Percentiles rank a stretch among this genome's conserved stretches.
These are phyloP conservation scores for Paxillus rubicundulus DNA, from an alignment of 768 basidiomycete genomes.

Conservation along the genomic window DNA sequence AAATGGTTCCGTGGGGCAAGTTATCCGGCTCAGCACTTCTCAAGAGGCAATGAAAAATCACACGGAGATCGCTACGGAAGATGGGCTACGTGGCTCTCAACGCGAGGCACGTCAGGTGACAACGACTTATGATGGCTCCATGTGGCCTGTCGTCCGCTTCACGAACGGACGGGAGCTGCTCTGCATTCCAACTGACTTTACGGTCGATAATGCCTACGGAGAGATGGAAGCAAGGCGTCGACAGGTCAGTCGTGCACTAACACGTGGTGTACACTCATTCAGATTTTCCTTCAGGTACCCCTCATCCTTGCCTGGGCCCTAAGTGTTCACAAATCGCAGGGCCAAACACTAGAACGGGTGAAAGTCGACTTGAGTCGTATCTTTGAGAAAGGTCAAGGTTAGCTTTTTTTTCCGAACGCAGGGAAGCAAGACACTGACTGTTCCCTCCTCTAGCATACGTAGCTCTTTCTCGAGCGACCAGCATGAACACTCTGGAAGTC, in stretches of 20 bases:
- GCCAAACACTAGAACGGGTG: conserved; percentile 83
- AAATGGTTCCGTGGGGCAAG: conserved; percentile 66
- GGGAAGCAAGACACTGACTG: neutral
- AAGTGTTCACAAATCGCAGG: conserved; percentile 87
- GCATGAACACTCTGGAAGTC: conserved; percentile 62
- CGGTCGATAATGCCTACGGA: conserved; percentile 59
- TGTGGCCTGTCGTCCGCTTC: conserved; percentile 67
- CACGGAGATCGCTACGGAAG: conserved; percentile 38
- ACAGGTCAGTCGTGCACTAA: conserved; percentile 42
- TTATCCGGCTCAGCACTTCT: conserved; percentile 45
- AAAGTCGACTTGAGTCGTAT: conserved; percentile 72
- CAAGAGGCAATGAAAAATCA: conserved; percentile 40
- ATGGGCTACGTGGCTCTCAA: conserved; percentile 32
- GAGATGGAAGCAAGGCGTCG: conserved; percentile 54
- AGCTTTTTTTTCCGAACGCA: neutral
- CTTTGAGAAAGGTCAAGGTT: conserved; percentile 83
- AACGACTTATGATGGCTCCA: conserved; percentile 23
- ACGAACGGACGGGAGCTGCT: conserved; percentile 45
- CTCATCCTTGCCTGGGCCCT: conserved; percentile 83
- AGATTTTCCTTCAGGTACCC: conserved; percentile 42
- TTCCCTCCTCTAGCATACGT: conserved; percentile 51
- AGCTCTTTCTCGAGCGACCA: conserved; percentile 70
- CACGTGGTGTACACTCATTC: neutral
- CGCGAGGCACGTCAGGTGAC: conserved; percentile 13
- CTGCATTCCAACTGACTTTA: conserved; percentile 58